Conservation (phyloP, 2,329 filamentous ascomycete species). For the Piedraia hortae region DNA sequence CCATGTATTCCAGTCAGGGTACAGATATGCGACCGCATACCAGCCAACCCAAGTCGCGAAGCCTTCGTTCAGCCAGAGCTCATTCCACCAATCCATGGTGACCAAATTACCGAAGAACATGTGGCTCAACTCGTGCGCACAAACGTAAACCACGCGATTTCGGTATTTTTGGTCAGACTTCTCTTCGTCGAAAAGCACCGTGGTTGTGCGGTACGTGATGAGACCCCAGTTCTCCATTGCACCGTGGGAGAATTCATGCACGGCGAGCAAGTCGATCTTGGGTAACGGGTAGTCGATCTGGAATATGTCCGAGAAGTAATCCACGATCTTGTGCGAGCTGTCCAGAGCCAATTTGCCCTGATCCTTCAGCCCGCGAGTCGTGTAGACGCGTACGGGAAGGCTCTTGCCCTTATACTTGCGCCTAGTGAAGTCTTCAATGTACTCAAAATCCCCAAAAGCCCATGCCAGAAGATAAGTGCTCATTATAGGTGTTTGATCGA, state of each 20-base stretch:
- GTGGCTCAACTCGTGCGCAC: conserved; percentile 90
- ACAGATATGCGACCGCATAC: conserved; percentile 69
- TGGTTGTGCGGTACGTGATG: conserved; percentile 75
- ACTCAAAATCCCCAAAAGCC: conserved; percentile 93
- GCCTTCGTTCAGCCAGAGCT: conserved; percentile 75
- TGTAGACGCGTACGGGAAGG: conserved; percentile 85
- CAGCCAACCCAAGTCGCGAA: conserved; percentile 98
- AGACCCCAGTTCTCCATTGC: conserved; percentile 96
- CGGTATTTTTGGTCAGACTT: conserved; percentile 69
- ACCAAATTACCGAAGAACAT: conserved; percentile 93
- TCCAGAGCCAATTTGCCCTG: conserved; percentile 74
- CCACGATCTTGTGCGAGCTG: conserved; percentile 76
- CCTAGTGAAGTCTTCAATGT: conserved; percentile 72
- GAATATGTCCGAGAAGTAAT: conserved; percentile 90
- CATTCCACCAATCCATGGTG: conserved; percentile 69
- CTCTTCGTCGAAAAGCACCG: conserved; percentile 84
- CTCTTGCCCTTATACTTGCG: conserved; percentile 75
- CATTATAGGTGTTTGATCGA: conserved; percentile 70
- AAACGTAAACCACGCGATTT: conserved; percentile 85
- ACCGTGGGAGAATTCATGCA: conserved; percentile 64
- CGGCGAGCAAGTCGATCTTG: conserved; percentile 71
- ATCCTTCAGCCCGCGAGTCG: conserved; percentile 75
- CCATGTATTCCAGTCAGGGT: conserved; percentile 96
- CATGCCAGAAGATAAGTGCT: conserved; percentile 72
- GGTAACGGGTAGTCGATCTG: conserved; percentile 78